Conservation (phyloP, 495 filamentous ascomycete species). For the Penicillium arizonense region DNA sequence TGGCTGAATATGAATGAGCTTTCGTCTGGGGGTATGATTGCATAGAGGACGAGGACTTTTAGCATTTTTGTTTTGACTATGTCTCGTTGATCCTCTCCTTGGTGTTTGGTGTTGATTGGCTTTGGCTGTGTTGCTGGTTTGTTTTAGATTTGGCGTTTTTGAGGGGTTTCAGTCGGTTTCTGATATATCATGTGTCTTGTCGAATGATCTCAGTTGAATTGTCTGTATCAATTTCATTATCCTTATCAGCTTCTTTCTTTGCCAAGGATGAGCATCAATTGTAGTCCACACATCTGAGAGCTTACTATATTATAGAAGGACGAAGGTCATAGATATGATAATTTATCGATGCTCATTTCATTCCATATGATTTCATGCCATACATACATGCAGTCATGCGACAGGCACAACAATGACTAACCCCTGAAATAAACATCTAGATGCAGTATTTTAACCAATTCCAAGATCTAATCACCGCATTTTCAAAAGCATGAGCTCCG, state of each 20-base stretch:
- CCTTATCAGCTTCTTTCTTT: no score
- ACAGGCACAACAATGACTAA: no score
- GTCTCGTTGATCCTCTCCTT: not conserved
- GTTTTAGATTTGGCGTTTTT: slow-evolving; percentile 7
- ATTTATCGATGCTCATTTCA: no score
- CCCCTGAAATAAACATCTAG: no score
- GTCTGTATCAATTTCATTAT: not conserved
- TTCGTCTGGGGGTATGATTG: not conserved
- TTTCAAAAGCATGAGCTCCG: slow-evolving; percentile 73
- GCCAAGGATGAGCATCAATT: no score
- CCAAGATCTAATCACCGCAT: slow-evolving; percentile 32
- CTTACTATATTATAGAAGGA: no score
- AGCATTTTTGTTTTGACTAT: slow-evolving; percentile 11
- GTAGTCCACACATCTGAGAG: no score
- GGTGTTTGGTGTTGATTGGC: slow-evolving; percentile 8
- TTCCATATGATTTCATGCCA: no score
- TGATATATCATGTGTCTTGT: slow-evolving; percentile 1
- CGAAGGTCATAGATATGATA: no score
- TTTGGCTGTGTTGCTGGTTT: not conserved
- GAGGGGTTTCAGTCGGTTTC: not conserved
- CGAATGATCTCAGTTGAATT: not conserved
- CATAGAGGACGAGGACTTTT: slow-evolving; percentile 8
- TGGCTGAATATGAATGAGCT: slow-evolving; percentile 31
- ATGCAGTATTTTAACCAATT: no score
- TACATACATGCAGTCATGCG: no score